Evolutionary conservation across 225 moss, liverwort and hornwort genomes (phyloP).

Genomic region (Pleurozium schreberi): DNA sequence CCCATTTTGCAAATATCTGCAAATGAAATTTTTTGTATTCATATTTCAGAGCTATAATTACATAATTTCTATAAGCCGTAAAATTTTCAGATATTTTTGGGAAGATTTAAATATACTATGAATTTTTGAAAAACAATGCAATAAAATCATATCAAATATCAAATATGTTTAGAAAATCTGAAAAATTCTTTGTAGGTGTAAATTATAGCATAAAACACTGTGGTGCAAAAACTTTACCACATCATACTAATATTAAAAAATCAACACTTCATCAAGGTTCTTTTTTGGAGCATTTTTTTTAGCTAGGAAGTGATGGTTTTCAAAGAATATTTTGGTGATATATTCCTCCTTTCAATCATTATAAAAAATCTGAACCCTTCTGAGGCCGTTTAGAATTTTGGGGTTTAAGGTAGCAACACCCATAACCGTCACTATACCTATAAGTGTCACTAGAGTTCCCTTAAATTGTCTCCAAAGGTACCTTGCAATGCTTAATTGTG

Average conservation of each 20-base stretch:
- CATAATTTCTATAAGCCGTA: neutral
- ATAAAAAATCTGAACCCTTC: no score
- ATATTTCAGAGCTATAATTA: neutral
- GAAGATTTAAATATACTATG: neutral
- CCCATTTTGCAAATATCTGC: neutral
- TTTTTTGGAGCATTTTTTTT: no score
- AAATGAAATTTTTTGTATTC: neutral
- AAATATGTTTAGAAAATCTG: neutral
- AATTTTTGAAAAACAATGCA: neutral
- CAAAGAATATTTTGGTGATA: no score
- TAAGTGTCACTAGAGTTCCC: no score
- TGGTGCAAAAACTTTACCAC: neutral
- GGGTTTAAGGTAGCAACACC: no score
- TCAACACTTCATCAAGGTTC: neutral
- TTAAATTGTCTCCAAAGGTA: no score
- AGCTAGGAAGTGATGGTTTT: no score
- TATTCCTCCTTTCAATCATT: no score
- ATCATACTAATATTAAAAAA: no score
- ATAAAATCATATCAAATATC: neutral
- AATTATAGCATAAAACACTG: neutral
- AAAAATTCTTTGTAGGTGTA: neutral
- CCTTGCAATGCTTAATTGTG: no score
- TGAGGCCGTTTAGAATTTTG: no score
- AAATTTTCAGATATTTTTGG: neutral
- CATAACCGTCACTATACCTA: no score